Evolutionary conservation across 2,329 filamentous ascomycete genomes (phyloP), one percentile per base, ranked within the genome.

Genomic region (Raffaelea ambrosiae): DNA sequence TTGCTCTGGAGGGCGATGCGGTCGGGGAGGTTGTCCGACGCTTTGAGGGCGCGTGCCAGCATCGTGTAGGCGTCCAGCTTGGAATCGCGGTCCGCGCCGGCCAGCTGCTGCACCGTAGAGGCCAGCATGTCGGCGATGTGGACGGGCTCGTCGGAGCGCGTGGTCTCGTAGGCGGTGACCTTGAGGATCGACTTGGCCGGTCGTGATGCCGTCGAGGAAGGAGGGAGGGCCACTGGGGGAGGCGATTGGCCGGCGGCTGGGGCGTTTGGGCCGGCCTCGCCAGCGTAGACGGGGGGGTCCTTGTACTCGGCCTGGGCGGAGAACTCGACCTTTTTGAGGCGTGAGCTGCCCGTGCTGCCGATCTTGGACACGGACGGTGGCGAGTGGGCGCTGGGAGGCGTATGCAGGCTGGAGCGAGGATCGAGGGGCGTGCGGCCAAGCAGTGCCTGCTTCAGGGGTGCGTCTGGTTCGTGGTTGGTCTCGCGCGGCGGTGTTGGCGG

Each of bases 41-140:
- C 77, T 61, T 88, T 86, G 56, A 96, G 70, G 4, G 84, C 82
- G 31, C 81, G 77, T 29, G 84, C 79, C 40, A 98, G 71, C 58
- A 85, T 85, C 61, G 83, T 81, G 59, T 98, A 97, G 43, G 90
- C 88, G 66, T 98, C 93, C 29, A 93, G 66, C 55, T 84, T 84
- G 13, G 80, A 82, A 49, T 81, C 77, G 46, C 84, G 75, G 55
- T 89, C 85, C 26, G 80, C 72, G 20, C 86, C 82, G 35, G 84
- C 86, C 43, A 98, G 75, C 65, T 93, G 86, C 64, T 87, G 83
- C 33, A 88, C 76, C 5, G 88, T 81, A 1, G 88, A 94, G 57
- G 95, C 86, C 54, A 97, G 68, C 83, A 96, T 93, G 57, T 81
- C 81, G 54, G 77, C 76, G 49, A 95, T 81, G 36, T 77, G 83